phyloP scores from a whole-genome alignment of 345 rosid genomes.

The Carallia brachiata region DNA sequence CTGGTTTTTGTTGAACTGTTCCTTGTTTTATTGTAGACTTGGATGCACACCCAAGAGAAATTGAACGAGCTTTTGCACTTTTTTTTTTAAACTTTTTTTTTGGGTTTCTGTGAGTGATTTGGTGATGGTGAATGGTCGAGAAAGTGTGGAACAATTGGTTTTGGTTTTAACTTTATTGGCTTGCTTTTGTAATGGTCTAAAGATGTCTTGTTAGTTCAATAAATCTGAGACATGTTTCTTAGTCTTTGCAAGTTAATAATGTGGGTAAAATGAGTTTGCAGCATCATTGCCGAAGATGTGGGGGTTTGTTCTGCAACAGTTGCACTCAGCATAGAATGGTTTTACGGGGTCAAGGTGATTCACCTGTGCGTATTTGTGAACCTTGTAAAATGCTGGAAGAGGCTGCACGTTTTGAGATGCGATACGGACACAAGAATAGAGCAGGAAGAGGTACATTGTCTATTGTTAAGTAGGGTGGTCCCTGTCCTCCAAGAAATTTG shows the following conservation, averaged over 20 bases:
- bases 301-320: conserved; percentile 78
- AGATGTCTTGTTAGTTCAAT: neutral
- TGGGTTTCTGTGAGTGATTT: no score
- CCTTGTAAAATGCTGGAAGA: conserved; percentile 89
- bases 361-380: conserved; percentile 86
- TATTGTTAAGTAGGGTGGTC: no score
- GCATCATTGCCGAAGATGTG: conserved; percentile 98
- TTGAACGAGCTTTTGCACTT: no score
- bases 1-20: no score
- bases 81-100: no score
- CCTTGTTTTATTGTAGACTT: no score
- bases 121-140: no score
- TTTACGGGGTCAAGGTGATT: conserved; percentile 88
- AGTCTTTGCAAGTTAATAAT: neutral
- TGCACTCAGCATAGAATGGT: conserved; percentile 79
- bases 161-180: no score
- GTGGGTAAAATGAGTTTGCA: conserved; percentile 29
- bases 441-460: conserved; percentile 47
- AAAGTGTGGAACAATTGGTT: no score
- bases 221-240: neutral
- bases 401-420: conserved; percentile 86
- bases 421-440: conserved; percentile 61
- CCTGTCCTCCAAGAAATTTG: no score
- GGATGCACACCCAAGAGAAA: no score
- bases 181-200: no score